phyloP scores from a whole-genome alignment of 352 stramenopile genomes.

The Globisporangium barbulae region DNA sequence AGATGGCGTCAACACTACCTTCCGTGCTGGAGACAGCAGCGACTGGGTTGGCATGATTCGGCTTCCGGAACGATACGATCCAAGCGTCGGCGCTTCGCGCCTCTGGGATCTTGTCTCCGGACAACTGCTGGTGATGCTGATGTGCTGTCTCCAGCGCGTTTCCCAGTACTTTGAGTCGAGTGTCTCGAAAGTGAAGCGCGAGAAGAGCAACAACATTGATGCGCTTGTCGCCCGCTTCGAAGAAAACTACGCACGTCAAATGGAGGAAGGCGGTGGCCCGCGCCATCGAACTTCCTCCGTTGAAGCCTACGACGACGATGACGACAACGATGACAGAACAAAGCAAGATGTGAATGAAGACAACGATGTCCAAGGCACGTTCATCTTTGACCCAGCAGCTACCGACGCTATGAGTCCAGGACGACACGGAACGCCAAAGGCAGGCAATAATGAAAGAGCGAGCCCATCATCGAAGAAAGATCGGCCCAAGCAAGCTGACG shows the following conservation, averaged over 20 bases:
- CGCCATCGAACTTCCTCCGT: conserved; percentile 49
- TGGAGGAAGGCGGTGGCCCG: conserved; percentile 30
- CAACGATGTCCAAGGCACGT: conserved; percentile 4
- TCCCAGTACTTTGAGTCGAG: conserved; percentile 68
- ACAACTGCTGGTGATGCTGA: conserved; percentile 66
- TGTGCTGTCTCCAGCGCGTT: conserved; percentile 70
- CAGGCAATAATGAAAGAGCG: neutral
- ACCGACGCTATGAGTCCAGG: neutral
- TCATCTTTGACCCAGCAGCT: conserved; percentile 3
- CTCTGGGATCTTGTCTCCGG: conserved; percentile 55
- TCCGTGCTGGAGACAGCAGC: conserved; percentile 46
- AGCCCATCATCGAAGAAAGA: neutral
- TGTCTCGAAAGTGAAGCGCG: conserved; percentile 29
- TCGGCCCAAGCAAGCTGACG: neutral
- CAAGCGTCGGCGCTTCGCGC: conserved; percentile 24
- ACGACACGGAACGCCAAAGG: neutral
- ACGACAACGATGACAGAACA: conserved; percentile 42
- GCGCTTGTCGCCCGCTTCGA: conserved; percentile 42
- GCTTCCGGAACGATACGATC: conserved; percentile 37
- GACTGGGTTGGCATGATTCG: conserved; percentile 59
- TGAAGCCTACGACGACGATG: conserved; percentile 50
- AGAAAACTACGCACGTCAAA: conserved; percentile 39
- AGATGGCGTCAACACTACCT: conserved; percentile 26
- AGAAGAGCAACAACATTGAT: conserved; percentile 35
- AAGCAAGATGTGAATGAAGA: conserved; percentile 31